Conservation (phyloP, 768 basidiomycete genomes). For the Crucibulum laeve region DNA sequence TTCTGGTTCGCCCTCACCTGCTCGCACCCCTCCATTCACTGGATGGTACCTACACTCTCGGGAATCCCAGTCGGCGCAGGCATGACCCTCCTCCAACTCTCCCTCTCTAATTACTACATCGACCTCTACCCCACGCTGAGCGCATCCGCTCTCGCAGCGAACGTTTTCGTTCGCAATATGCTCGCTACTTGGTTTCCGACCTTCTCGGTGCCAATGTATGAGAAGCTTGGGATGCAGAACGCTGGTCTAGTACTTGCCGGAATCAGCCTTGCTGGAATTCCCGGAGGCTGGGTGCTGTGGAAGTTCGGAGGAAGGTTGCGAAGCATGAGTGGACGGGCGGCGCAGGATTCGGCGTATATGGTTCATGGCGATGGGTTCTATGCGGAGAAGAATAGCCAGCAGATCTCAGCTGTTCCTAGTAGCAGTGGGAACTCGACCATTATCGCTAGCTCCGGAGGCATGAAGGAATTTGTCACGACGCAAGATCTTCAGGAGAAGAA, state of each 20-base stretch:
- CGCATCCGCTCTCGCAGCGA: conserved; percentile 7
- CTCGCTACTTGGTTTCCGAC: conserved; percentile 12
- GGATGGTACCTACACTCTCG: conserved; percentile 5
- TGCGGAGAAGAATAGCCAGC: too few relatives aligned
- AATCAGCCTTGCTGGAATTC: conserved; percentile 8
- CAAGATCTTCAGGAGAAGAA: too few relatives aligned
- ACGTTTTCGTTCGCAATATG: conserved; percentile 8
- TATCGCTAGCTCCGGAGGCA: too few relatives aligned
- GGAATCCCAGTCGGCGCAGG: conserved; percentile 5
- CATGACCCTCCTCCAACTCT: conserved; percentile 7
- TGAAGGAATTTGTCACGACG: too few relatives aligned
- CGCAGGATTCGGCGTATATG: too few relatives aligned
- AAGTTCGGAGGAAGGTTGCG: conserved; percentile 4
- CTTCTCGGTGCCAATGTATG: conserved; percentile 11
- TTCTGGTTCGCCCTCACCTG: conserved; percentile 11
- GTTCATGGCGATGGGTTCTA: too few relatives aligned
- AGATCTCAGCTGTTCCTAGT: too few relatives aligned
- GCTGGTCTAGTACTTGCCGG: conserved; percentile 9
- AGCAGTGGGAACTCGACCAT: too few relatives aligned
- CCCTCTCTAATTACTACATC: conserved; percentile 7
- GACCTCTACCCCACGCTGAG: conserved; percentile 6
- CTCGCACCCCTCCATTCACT: conserved; percentile 4
- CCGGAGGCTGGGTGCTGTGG: conserved; percentile 4
- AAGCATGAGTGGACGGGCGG: conserved; percentile 8
- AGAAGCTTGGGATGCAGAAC: conserved; percentile 6